Evolutionary conservation across 306 rosid species (phyloP).

Genomic region (Dryas drummondii): DNA sequence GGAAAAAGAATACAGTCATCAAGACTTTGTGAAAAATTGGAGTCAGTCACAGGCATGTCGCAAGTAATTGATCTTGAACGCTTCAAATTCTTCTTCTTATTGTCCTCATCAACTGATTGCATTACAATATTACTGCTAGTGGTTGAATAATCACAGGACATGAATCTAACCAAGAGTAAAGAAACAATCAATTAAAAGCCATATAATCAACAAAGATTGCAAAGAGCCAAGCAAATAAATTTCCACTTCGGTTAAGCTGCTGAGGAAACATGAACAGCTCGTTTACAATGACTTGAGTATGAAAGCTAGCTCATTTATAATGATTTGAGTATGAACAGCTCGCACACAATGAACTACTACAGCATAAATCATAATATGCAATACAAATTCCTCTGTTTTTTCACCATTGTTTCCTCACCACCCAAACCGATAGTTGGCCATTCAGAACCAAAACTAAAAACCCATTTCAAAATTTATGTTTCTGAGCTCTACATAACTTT

Average conservation of each 20-base stretch:
- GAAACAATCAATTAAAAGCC: background rate
- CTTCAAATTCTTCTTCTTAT: constrained; percentile 59
- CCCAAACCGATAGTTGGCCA: background rate
- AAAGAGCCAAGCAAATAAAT: background rate
- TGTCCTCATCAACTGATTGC: constrained; percentile 67
- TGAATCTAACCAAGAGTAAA: constrained; percentile 13
- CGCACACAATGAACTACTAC: no score
- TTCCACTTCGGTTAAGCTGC: no score
- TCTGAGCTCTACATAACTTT: background rate
- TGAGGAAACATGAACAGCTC: background rate
- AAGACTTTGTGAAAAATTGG: constrained; percentile 42
- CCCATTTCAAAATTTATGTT: background rate
- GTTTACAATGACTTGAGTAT: background rate
- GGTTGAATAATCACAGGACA: constrained; percentile 35
- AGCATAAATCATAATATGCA: background rate
- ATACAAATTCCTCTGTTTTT: background rate
- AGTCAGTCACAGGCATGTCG: constrained; percentile 77
- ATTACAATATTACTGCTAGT: constrained; percentile 45
- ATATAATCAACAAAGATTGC: constrained; percentile 4
- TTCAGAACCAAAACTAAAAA: background rate
- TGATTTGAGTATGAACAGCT: background rate
- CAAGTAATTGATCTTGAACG: constrained; percentile 48
- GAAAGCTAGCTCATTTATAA: no score
- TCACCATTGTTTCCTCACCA: background rate
- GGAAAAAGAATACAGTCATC: constrained; percentile 62